Base-by-base conservation (phyloP, 1,284 basidiomycete genomes). In the Ganoderma resinaceum region DNA sequence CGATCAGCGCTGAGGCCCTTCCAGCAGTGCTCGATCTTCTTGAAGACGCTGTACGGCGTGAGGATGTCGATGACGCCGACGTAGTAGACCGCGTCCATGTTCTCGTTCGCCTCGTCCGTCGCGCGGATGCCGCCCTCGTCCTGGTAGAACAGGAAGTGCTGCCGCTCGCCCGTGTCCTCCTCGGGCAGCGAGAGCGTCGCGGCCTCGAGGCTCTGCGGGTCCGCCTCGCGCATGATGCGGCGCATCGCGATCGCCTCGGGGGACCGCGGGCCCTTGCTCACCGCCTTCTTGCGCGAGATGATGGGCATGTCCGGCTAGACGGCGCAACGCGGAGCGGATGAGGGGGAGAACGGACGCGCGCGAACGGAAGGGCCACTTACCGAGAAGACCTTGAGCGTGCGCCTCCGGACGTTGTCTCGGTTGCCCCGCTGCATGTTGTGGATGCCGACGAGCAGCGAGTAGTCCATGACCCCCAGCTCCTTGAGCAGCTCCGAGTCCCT, bases 111-210 rank as follows among this genome's bases (percentile, higher is more conserved):
- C 75, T 97, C 95, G 79, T 97, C 91, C 18, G 97, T 98, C 33
- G 96, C 95, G 35, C 92, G 89, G 68, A 98, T 80, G 0, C 98
- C 97, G 31, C 97, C 97, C 77, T 99, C 98, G 78, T 99, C 96
- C 77, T 97, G 95, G 78, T 98, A 99, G 81, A 99, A 99, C 43
- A 98, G 80, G 79, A 97, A 96, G 72, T 95, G 89, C 60, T 91
- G 87, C 31, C 95, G 87, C 75, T 98, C 95, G 58, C 88, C 89
- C 0, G 82, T 87, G 70, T 89, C 87, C 70, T 90, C 87, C 61
- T 87, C 86, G 0, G 95, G 95, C 16, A 97, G 83, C 72, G 90
- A 86, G 61, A 91, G 82, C 5, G 86, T 84, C 23, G 85, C 84
- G 20, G 83, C 78, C 3, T 87, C 89, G 38, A 96, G 84, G 4